Base-by-base conservation (phyloP, 306 rosid species). In the Fragaria vesca region DNA sequence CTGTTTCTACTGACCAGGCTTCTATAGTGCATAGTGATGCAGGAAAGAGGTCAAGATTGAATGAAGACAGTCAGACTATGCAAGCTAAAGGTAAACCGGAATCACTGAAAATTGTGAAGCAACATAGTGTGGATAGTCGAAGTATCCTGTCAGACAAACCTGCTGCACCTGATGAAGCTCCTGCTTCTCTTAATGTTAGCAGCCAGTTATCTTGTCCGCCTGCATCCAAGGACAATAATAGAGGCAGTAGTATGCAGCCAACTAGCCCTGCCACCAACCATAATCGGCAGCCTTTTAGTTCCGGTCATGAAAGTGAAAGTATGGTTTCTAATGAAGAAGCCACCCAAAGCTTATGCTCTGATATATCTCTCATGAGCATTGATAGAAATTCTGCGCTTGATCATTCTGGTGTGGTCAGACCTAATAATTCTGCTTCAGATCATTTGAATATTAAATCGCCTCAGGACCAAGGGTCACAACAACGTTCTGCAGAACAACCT, bases 71-170 rank as follows among this genome's bases (percentile, higher is more conserved):
- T 81, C 81, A 74, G 71, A 69, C 69, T 80, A 62, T 80, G 46
- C 71, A 78, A 74, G 66, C 83, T 72, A 76, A 61, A 61, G 81
- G 72, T 55, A 81, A 84, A 68, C 80, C 43, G 45, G 97, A 91
- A 38, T 71, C 86, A 73, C 62, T 80, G 69, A 87, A 82, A 84
- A 51, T 90, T 62, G 78, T 76, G 75, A 94, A 82, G 83, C 94
- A 88, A 62, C 83, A 70, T 52, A 81, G 85, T 69, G 69, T 50
- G 81, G 94, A 94, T 70, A 47, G 30, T 76, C 78, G 43, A 67
- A 50, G 50, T 12, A 78, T 61, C 78, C 54, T 72, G 58, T 73
- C 86, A 43, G 93, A 88, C 76, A 85, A 80, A 72, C 71, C 81
- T 70, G 54, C 34, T 40, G 50, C 78, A 73, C 81, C 79, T 0